phyloP scores from a whole-genome alignment of 768 basidiomycete genomes.

The Fomitopsis pulvina region DNA sequence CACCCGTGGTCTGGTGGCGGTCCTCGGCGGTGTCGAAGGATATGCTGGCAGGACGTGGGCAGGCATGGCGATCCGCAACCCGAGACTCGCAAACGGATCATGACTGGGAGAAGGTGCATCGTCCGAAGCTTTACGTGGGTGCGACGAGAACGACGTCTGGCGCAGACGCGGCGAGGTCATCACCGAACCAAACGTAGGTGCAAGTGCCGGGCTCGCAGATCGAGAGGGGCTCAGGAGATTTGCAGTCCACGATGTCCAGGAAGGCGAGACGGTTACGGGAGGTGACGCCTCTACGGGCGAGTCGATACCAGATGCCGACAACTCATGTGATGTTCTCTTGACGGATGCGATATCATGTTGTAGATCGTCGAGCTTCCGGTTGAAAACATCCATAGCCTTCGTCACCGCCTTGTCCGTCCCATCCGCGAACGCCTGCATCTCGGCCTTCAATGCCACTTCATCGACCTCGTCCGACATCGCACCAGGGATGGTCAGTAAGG shows the following conservation, averaged over 20 bases:
- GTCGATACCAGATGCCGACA: constrained; percentile 15
- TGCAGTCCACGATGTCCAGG: constrained; percentile 50
- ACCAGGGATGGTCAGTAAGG: constrained; percentile 54
- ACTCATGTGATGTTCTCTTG: constrained; percentile 52
- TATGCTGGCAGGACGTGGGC: constrained; percentile 21
- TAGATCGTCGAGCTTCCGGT: constrained; percentile 61
- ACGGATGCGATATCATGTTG: constrained; percentile 71
- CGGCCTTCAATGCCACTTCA: constrained; percentile 35
- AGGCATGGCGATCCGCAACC: constrained; percentile 57
- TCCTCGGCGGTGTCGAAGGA: constrained; percentile 13
- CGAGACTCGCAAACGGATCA: constrained; percentile 40
- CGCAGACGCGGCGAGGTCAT: constrained; percentile 59
- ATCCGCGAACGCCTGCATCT: constrained; percentile 50
- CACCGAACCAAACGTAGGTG: constrained; percentile 64
- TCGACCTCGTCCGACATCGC: constrained; percentile 27
- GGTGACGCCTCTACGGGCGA: constrained; percentile 5
- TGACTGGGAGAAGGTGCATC: constrained; percentile 11
- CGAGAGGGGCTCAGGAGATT: constrained; percentile 39
- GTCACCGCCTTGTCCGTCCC: constrained; percentile 43
- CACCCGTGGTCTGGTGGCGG: constrained; percentile 36
- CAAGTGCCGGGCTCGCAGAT: constrained; percentile 39
- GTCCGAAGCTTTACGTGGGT: constrained; percentile 15
- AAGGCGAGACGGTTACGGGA: constrained; percentile 6
- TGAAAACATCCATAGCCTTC: constrained; percentile 42
- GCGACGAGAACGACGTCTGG: constrained; percentile 38